Evolutionary conservation across 2,329 filamentous ascomycete genomes (phyloP), one percentile per base, ranked within the genome.

Genomic region (Fusarium gaditjirri): DNA sequence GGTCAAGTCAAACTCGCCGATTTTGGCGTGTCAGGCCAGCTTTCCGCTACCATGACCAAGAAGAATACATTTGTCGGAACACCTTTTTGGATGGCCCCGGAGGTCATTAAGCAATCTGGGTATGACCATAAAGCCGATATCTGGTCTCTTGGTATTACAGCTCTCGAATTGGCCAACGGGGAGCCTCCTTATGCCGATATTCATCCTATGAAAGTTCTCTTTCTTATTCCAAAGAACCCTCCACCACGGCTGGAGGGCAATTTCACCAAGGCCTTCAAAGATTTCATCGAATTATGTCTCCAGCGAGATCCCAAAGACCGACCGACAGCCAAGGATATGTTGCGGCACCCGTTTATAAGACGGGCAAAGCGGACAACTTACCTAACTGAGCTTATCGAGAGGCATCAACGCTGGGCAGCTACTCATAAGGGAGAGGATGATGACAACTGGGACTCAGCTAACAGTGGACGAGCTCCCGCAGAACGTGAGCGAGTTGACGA

Each of bases 1-100:
- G 96, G 96, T 5, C 96, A 98, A 83, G 95, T 99, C 76, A 99
- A 99, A 82, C 86, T 98, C 62, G 95, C 95, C 19, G 95, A 99
- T 81, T 99, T 99, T 83, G 95, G 95, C 65, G 96, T 99, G 11
- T 98, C 95, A 2, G 95, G 95, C 33, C 96, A 98, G 83, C 88
- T 98, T 27, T 97, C 95, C 14, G 95, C 95, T 11, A 99, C 95
- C 54, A 98, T 98, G 95, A 98, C 95, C 70, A 98, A 98, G 87
- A 98, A 98, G 85, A 98, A 98, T 80, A 98, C 95, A 0, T 99
- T 98, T 81, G 95, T 99, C 36, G 96, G 96, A 38, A 98, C 95
- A 0, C 95, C 96, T 3, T 99, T 98, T 81, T 99, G 96, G 96
- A 99, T 99, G 95, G 95, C 96, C 6, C 95, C 95, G 16, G 95